A percentile compares a stretch with the other conserved stretches of the same genome.
These are phyloP conservation scores for Serpula lacrymans DNA, from an alignment of 768 basidiomycete species.

Conservation along the genomic window DNA sequence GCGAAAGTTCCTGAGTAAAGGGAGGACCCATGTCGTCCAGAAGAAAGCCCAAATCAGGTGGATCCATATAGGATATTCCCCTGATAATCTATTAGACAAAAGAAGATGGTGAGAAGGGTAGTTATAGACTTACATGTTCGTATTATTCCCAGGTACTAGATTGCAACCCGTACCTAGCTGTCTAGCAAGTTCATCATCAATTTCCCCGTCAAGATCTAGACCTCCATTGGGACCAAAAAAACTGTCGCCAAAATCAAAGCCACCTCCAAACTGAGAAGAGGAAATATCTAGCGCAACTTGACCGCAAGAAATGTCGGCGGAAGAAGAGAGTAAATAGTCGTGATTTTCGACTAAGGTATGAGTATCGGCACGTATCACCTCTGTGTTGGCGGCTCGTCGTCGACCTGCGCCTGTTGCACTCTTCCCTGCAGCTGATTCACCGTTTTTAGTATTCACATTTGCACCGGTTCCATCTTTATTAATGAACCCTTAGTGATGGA, in stretches of 20 bases:
- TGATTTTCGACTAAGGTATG: slow-evolving; percentile 73
- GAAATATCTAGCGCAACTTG: slow-evolving; percentile 38
- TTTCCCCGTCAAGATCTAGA: slow-evolving; percentile 52
- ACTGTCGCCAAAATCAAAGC: slow-evolving; percentile 51
- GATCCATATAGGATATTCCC: too few relatives aligned
- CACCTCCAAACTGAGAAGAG: slow-evolving; percentile 53
- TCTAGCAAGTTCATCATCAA: slow-evolving; percentile 72
- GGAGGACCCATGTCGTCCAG: too few relatives aligned
- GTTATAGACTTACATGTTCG: slow-evolving; percentile 13
- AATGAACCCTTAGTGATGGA: too few relatives aligned
- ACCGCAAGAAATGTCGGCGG: slow-evolving; percentile 60
- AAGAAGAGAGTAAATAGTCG: slow-evolving; percentile 61
- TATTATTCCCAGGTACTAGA: slow-evolving; percentile 27
- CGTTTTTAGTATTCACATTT: background rate
- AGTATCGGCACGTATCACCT: slow-evolving; percentile 46
- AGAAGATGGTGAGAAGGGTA: background rate
- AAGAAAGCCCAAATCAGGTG: too few relatives aligned
- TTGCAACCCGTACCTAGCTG: slow-evolving; percentile 77
- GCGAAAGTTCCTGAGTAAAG: too few relatives aligned
- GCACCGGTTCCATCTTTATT: too few relatives aligned
- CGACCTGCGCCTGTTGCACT: slow-evolving; percentile 18
- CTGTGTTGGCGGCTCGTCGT: slow-evolving; percentile 35
- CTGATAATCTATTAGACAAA: too few relatives aligned
- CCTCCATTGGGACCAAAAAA: slow-evolving; percentile 51
- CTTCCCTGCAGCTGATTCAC: slow-evolving; percentile 13